phyloP scores from a whole-genome alignment of 2,329 filamentous ascomycete genomes.

The Colletotrichum neosansevieriae region DNA sequence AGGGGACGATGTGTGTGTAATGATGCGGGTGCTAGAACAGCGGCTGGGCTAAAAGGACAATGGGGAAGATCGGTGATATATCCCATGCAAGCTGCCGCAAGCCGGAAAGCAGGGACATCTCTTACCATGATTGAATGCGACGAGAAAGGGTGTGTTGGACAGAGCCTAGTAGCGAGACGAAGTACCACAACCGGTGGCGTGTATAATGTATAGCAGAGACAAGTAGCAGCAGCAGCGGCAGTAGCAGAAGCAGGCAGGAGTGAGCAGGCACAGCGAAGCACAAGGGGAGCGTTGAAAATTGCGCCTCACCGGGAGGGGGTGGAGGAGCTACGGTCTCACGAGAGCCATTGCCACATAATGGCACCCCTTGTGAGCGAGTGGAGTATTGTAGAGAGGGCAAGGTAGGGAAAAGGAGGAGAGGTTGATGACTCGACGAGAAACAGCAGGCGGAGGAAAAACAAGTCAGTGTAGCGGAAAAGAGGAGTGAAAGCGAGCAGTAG shows the following conservation, averaged over 20 bases:
- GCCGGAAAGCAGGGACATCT: conserved; percentile 51
- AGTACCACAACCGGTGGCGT: conserved; percentile 52
- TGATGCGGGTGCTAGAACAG: conserved; percentile 41
- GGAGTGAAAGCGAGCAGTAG: conserved; percentile 33
- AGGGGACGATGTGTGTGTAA: conserved; percentile 36
- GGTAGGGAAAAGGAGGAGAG: conserved; percentile 38
- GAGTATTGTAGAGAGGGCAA: conserved; percentile 38
- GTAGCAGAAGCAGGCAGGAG: conserved; percentile 35
- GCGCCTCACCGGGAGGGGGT: conserved; percentile 43
- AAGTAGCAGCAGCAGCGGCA: conserved; percentile 21
- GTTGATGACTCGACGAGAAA: conserved; percentile 38
- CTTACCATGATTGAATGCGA: conserved; percentile 64
- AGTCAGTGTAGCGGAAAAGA: conserved; percentile 30
- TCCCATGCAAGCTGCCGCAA: conserved; percentile 59
- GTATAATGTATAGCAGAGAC: conserved; percentile 50
- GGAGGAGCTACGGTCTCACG: conserved; percentile 47
- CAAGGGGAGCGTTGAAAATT: conserved; percentile 42
- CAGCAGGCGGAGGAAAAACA: conserved; percentile 34
- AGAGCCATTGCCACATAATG: conserved; percentile 49
- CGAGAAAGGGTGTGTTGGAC: conserved; percentile 54
- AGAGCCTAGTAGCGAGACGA: conserved; percentile 49
- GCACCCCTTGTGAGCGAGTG: conserved; percentile 41
- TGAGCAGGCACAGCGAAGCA: conserved; percentile 42
- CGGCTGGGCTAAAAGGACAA: conserved; percentile 42
- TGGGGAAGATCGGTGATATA: conserved; percentile 55